Base-by-base conservation (phyloP, 768 basidiomycete species). In the Sarcodon aspratus region DNA sequence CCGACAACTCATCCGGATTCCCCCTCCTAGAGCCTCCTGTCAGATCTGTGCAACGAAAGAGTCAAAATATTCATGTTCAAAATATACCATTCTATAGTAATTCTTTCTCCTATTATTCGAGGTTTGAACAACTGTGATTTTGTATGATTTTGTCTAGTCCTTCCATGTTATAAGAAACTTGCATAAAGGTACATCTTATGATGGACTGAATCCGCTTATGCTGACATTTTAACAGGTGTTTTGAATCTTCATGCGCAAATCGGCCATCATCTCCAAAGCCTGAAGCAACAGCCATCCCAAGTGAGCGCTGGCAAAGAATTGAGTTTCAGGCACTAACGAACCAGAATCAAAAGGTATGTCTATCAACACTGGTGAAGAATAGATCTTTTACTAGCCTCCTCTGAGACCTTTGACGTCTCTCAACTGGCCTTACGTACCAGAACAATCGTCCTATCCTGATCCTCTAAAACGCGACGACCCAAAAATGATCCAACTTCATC, bases 391-490 rank as follows among this genome's bases (percentile, higher is more conserved):
- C 37, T 2, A 11, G 6, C 55, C 62, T 9, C 63, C 69, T 1
- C 74, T 85, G 3, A 78, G 78, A 8, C 76, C 86, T 1, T 68
- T 93, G 37, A 82, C 87, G 0, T 73, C 85, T 11, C 69, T 94
- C 35, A 77, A 76, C 27, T 94, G 91, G 90, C 91, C 92, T 0
- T 90, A 89, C 58, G 76, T 90, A 42, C 85, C 86, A 2, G 89
- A 92, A 32, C 76, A 78, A 55, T 80, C 82, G 0, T 78, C 85
- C 2, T 90, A 80, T 60, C 82, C 81, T 0, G 89, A 94, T 62
- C 91, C 91, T 1, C 71, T 95, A 44, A 82, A 83, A 55, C 72
- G 84, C 6, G 83, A 95, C 57, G 89, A 93, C 59, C 91, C 89
- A 0, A 90, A 91, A 62, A 72, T 79, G 0, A 67, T 95, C 0